These are phyloP conservation scores for Penicillium paxilli DNA, from an alignment of 495 filamentous ascomycete species.

Conservation along the genomic window DNA sequence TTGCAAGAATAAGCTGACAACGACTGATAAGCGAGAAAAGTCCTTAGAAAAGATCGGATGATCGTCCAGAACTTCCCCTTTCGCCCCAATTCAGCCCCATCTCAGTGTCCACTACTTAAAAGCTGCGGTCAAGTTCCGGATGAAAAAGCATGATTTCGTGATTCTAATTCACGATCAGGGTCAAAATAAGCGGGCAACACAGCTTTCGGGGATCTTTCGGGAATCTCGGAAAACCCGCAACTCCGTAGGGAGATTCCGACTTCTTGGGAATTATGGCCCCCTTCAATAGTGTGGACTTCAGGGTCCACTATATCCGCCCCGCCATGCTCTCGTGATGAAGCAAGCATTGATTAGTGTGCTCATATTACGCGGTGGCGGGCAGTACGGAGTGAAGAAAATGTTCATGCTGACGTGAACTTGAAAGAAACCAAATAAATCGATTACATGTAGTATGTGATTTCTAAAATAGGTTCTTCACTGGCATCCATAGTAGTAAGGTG, in stretches of 20 bases:
- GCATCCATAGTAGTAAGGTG: no score
- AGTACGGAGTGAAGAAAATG: not conserved
- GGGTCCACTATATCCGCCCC: not conserved
- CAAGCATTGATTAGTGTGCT: not conserved
- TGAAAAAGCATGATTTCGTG: not conserved
- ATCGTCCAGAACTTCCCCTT: not conserved
- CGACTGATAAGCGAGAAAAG: not conserved
- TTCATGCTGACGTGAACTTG: not conserved
- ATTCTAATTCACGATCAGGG: not conserved
- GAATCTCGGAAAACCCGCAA: not conserved
- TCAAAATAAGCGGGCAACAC: not conserved
- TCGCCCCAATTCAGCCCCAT: not conserved
- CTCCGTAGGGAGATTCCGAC: not conserved
- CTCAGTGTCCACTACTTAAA: not conserved
- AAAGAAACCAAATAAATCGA: not conserved
- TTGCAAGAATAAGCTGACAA: not conserved
- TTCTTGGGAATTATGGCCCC: not conserved
- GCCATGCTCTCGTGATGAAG: not conserved
- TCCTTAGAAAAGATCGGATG: not conserved
- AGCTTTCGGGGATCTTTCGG: no score
- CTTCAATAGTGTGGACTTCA: not conserved
- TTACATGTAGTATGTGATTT: no score
- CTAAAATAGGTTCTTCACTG: no score
- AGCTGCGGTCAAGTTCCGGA: not conserved
- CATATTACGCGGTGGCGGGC: not conserved